phyloP scores from a whole-genome alignment of 768 basidiomycete species.

The Termitomyces heimii region DNA sequence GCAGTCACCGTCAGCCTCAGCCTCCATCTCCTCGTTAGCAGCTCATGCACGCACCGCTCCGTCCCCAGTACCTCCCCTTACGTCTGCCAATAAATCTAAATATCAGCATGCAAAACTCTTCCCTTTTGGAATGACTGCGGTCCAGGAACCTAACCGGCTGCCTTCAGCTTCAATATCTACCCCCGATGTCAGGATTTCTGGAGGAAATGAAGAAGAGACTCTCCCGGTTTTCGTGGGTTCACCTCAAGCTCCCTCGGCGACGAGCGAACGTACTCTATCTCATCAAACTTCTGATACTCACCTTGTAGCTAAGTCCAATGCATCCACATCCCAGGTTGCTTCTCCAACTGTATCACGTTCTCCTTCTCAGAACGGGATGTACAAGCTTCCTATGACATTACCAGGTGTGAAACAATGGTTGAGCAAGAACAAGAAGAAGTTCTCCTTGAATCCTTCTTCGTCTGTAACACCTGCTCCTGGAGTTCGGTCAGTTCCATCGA shows the following conservation, averaged over 20 bases:
- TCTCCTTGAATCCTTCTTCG: slow-evolving; percentile 29
- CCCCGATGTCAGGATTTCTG: slow-evolving; percentile 37
- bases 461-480: slow-evolving; percentile 18
- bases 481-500: slow-evolving; percentile 29
- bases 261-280: slow-evolving; percentile 56
- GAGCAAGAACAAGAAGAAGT: slow-evolving; percentile 53
- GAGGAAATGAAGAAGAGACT: slow-evolving; percentile 43
- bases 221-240: slow-evolving; percentile 35
- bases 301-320: slow-evolving; percentile 48
- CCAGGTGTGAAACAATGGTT: slow-evolving; percentile 82
- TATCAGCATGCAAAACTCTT: slow-evolving; percentile 80
- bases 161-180: slow-evolving; percentile 38
- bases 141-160: slow-evolving; percentile 59
- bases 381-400: slow-evolving; percentile 64
- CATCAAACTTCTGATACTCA: slow-evolving; percentile 70
- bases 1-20: slow-evolving; percentile 62
- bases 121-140: slow-evolving; percentile 74
- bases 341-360: slow-evolving; percentile 33
- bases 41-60: slow-evolving; percentile 52
- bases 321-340: slow-evolving; percentile 39
- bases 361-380: slow-evolving; percentile 29
- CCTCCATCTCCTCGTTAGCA: slow-evolving; percentile 61
- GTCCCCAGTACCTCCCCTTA: slow-evolving; percentile 76
- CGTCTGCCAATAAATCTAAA: slow-evolving; percentile 62
- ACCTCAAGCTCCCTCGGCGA: slow-evolving; percentile 42